These are phyloP conservation scores for Podospora pseudopauciseta DNA, from an alignment of 495 filamentous ascomycete genomes.

Conservation along the genomic window DNA sequence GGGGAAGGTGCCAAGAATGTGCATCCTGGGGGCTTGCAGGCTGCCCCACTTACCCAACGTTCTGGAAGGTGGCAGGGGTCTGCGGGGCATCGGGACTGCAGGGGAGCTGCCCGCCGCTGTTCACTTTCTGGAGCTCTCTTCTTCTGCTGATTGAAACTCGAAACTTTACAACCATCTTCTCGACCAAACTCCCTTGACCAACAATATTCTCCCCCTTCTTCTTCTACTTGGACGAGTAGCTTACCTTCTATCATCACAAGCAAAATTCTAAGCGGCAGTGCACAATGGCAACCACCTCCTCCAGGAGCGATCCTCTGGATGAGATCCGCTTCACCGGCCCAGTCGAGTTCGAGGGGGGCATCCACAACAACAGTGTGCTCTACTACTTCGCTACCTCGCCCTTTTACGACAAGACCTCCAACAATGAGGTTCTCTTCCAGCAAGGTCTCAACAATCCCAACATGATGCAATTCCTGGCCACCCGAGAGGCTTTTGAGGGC, in stretches of 20 bases:
- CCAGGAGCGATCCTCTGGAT: constrained; percentile 58
- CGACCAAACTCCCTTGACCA: neutral
- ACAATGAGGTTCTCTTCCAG: constrained; percentile 72
- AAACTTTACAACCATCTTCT: neutral
- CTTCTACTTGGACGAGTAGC: neutral
- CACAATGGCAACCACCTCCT: neutral
- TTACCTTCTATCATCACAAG: neutral
- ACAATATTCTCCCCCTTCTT: neutral
- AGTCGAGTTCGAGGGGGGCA: constrained; percentile 52
- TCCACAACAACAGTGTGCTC: constrained; percentile 66
- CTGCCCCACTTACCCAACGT: neutral
- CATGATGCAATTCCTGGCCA: constrained; percentile 55
- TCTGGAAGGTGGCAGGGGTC: neutral
- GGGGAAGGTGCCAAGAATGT: neutral
- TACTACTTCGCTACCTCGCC: constrained; percentile 88
- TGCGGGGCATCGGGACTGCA: no score
- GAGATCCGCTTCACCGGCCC: constrained; percentile 74
- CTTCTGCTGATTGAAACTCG: neutral
- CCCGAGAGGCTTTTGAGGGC: constrained; percentile 74
- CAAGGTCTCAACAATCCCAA: constrained; percentile 71
- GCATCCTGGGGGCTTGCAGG: neutral
- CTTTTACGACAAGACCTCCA: constrained; percentile 86
- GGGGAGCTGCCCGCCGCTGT: neutral
- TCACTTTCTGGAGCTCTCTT: neutral
- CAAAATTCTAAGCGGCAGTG: no score